Evolutionary conservation across 2,329 filamentous ascomycete species (phyloP), one percentile per base, ranked within the genome.

Genomic region (Colletotrichum simmondsii): DNA sequence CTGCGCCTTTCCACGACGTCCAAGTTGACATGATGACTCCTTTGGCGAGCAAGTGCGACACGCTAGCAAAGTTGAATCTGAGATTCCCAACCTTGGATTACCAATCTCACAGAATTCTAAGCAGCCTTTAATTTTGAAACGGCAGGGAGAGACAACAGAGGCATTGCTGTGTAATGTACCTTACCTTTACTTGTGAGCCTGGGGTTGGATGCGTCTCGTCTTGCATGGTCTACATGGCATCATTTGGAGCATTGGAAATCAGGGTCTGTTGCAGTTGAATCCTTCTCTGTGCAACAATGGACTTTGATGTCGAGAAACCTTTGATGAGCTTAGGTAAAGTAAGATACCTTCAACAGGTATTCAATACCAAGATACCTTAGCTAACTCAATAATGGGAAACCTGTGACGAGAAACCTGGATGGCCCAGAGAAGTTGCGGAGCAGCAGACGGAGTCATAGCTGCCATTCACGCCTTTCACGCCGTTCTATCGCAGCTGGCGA

Each of bases 11-110:
- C 52, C 24, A 58, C n/a, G 19, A 60, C 49, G 19, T 68, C 12
- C n/a, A 26, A 49, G 22, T 72, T 72, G 69, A 72, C 69, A 68
- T 46, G 65, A 53, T 72, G 69, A 68, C 69, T 72, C 65, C 56
- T 52, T 37, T 19, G 26, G 53, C 22, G 37, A 68, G n/a, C 61
- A 54, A 64, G 61, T 22, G n/a, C 49, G 16, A 32, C 22, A 37
- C 69, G 53, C 69, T 62, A 71, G 26, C 8, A 42, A 28, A 28
- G 52, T 28, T 37, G 28, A 28, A 24, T 58, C 61, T 37, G 24
- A 58, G 24, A 52, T n/a, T 32, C 24, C n/a, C 42, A n/a, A 49
- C 42, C 42, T 30, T 49, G 46, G 69, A 58, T 71, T 57, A 68
- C 65, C 46, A 68, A 71, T 60, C 57, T 53, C 7, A 42, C 14